Conservation (phyloP, 805 yeast genomes). For the Metschnikowia henanensis region DNA sequence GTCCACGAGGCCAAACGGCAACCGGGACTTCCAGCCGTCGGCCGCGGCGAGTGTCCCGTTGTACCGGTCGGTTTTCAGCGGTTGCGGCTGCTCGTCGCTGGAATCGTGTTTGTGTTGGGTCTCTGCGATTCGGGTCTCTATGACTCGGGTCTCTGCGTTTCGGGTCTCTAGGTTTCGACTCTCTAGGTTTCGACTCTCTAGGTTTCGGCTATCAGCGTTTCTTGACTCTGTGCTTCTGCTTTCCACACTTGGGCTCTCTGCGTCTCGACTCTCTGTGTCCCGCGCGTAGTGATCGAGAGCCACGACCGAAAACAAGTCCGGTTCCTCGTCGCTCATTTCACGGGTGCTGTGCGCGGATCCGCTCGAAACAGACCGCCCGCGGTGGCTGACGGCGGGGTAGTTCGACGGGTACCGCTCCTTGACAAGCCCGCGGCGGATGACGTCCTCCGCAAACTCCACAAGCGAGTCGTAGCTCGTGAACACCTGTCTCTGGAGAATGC, state of each 20-base stretch:
- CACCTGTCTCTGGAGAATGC: conserved; percentile 2
- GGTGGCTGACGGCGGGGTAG: neutral
- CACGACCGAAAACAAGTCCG: neutral
- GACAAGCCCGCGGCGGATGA: conserved; percentile 1
- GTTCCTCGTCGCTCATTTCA: neutral
- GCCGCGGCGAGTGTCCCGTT: too few relatives aligned
- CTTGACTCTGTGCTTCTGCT: too few relatives aligned
- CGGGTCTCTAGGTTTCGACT: too few relatives aligned
- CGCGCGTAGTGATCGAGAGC: neutral
- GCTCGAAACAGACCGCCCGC: neutral
- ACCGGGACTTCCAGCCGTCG: conserved; percentile 2
- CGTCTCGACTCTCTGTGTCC: too few relatives aligned
- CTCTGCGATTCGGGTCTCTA: too few relatives aligned
- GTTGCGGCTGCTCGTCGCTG: neutral
- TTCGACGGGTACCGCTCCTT: conserved; percentile 6
- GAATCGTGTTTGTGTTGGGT: neutral
- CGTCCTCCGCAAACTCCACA: conserved; percentile 4
- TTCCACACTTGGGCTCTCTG: too few relatives aligned
- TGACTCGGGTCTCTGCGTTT: too few relatives aligned
- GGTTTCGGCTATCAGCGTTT: too few relatives aligned
- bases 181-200: too few relatives aligned
- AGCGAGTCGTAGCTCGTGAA: conserved; percentile 4
- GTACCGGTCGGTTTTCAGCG: too few relatives aligned
- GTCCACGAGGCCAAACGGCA: conserved; percentile 4
- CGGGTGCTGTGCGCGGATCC: neutral